A percentile compares a stretch with the other conserved stretches of the same genome.
phyloP scores from a whole-genome alignment of 2,329 filamentous ascomycete genomes.

The Sporothrix phasma region DNA sequence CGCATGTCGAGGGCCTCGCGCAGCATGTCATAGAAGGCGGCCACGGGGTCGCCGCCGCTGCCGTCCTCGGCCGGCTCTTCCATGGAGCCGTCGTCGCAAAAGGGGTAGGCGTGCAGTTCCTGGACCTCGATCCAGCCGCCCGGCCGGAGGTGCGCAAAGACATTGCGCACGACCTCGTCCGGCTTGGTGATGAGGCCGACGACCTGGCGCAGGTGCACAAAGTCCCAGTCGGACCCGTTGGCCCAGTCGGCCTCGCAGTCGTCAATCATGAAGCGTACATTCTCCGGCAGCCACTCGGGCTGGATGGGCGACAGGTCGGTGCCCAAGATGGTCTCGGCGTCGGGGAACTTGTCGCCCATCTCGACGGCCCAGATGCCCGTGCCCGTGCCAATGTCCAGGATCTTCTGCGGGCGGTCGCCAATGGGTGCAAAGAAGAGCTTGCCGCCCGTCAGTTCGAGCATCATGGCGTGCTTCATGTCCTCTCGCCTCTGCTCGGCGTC shows the following conservation, averaged over 20 bases:
- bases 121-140: slow-evolving; percentile 45
- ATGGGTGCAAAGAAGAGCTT: slow-evolving; percentile 33
- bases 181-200: slow-evolving; percentile 43
- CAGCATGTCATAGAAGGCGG: slow-evolving; percentile 23
- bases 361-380: slow-evolving; percentile 36
- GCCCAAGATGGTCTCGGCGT: slow-evolving; percentile 30
- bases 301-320: slow-evolving; percentile 38
- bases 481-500: slow-evolving; percentile 36
- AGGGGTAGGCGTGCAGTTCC: slow-evolving; percentile 33
- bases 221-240: slow-evolving; percentile 43
- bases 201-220: slow-evolving; percentile 43
- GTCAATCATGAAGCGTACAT: slow-evolving; percentile 53
- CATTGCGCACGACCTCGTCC: slow-evolving; percentile 28
- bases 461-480: slow-evolving; percentile 36
- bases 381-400: slow-evolving; percentile 41
- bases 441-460: slow-evolving; percentile 35
- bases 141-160: slow-evolving; percentile 30
- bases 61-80: slow-evolving; percentile 7
- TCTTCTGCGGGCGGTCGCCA: slow-evolving; percentile 31
- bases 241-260: slow-evolving; percentile 51
- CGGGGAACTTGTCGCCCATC: slow-evolving; percentile 34
- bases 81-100: slow-evolving; percentile 38
- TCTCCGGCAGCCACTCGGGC: slow-evolving; percentile 43
- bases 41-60: slow-evolving; percentile 25
- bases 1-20: slow-evolving; percentile 23